Evolutionary conservation across 352 stramenopile genomes (phyloP).

Genomic region (Pythium utonaiense): DNA sequence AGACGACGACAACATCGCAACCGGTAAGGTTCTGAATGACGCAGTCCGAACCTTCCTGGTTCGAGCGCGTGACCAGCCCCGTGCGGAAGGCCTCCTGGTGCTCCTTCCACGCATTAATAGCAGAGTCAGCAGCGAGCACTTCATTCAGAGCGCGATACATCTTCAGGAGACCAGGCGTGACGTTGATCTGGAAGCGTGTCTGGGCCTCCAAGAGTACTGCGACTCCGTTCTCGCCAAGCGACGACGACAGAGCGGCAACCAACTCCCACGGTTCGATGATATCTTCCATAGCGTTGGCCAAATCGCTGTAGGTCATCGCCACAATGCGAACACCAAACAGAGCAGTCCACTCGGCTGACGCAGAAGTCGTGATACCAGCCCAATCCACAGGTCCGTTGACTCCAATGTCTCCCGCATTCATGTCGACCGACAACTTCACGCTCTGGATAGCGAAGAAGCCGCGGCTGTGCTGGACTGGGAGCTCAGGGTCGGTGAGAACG

Average conservation of each 20-base stretch:
- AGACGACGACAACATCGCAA: conserved; percentile 44
- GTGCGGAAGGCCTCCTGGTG: conserved; percentile 59
- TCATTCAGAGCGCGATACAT: conserved; percentile 78
- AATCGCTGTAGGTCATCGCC: conserved; percentile 33
- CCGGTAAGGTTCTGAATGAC: conserved; percentile 74
- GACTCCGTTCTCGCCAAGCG: conserved; percentile 28
- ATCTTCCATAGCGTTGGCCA: conserved; percentile 34
- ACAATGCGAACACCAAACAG: conserved; percentile 31
- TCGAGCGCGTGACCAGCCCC: conserved; percentile 31
- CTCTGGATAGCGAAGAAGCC: conserved; percentile 34
- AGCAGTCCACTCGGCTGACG: conserved; percentile 28
- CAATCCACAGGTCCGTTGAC: conserved; percentile 17
- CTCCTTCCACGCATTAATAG: conserved; percentile 42
- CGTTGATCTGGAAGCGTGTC: conserved; percentile 39
- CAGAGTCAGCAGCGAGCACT: conserved; percentile 59
- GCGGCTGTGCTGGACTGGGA: conserved; percentile 30
- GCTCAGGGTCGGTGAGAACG: conserved; percentile 30
- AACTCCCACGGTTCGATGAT: conserved; percentile 41
- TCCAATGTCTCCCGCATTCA: conserved; percentile 24
- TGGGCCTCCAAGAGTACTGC: conserved; percentile 31
- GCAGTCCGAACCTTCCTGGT: conserved; percentile 40
- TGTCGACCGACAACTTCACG: conserved; percentile 25
- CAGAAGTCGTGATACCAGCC: conserved; percentile 22
- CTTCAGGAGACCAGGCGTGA: conserved; percentile 46
- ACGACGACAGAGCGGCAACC: conserved; percentile 26